phyloP scores from a whole-genome alignment of 371 early-diverging fungal species.

The Mortierella sp. region DNA sequence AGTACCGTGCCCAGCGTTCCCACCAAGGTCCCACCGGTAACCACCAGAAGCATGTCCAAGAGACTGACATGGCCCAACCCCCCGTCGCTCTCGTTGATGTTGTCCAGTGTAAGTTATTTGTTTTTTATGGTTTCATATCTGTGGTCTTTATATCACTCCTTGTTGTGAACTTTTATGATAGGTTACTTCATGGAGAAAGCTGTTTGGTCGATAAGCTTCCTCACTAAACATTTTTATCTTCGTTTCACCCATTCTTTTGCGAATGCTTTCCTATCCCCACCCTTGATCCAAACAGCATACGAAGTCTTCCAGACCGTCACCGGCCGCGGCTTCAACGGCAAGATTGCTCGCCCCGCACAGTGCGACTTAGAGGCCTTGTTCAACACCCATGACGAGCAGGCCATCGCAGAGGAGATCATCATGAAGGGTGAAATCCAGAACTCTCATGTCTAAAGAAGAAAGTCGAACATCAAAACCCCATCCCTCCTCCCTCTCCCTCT shows the following conservation, averaged over 20 bases:
- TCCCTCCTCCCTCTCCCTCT: too few species aligned
- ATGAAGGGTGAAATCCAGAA: slow-evolving; percentile 52
- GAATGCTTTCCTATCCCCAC: too few species aligned
- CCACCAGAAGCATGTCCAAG: slow-evolving; percentile 13
- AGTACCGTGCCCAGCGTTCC: slow-evolving; percentile 42
- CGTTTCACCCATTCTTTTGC: not conserved
- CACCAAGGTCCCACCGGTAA: slow-evolving; percentile 26
- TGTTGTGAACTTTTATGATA: too few species aligned
- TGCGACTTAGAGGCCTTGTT: slow-evolving; percentile 37
- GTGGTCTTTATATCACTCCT: too few species aligned
- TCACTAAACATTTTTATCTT: too few species aligned
- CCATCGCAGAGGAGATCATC: slow-evolving; percentile 40
- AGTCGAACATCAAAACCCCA: too few species aligned
- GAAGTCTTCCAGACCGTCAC: slow-evolving; percentile 41
- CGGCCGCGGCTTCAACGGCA: slow-evolving; percentile 51
- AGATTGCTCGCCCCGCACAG: slow-evolving; percentile 33
- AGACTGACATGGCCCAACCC: slow-evolving; percentile 13
- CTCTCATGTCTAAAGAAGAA: not conserved
- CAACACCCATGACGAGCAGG: slow-evolving; percentile 34
- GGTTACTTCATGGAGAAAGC: not conserved
- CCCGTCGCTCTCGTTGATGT: slow-evolving; percentile 47
- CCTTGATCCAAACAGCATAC: slow-evolving; percentile 21
- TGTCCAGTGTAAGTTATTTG: slow-evolving; percentile 44
- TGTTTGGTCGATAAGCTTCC: not conserved
- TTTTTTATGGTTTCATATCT: not conserved